Percentiles rank a stretch among this genome's conserved stretches.
phyloP scores from a whole-genome alignment of 495 filamentous ascomycete genomes.

The Podospora anserina region DNA sequence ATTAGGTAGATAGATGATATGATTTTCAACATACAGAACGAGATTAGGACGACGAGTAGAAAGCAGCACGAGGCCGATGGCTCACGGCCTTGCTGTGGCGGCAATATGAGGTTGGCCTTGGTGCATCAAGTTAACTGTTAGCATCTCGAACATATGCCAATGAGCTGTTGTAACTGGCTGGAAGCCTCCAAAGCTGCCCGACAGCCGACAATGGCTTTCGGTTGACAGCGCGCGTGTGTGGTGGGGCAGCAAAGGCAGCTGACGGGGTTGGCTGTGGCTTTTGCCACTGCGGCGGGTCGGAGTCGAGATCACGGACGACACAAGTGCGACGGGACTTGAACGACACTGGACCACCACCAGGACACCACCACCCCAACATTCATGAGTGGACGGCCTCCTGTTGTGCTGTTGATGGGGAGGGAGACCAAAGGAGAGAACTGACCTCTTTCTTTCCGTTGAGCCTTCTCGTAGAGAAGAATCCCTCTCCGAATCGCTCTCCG shows the following conservation, averaged over 20 bases:
- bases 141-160: slow-evolving; percentile 12
- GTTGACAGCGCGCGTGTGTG: slow-evolving; percentile 6
- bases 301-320: slow-evolving; percentile 16
- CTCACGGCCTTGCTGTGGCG: slow-evolving; percentile 33
- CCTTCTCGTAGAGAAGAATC: not conserved
- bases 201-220: not conserved
- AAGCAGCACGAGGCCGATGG: slow-evolving; percentile 25
- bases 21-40: not conserved
- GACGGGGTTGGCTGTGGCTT: slow-evolving; percentile 20
- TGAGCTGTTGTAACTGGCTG: slow-evolving; percentile 9
- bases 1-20: slow-evolving; percentile 2
- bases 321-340: not conserved
- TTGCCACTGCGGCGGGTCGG: slow-evolving; percentile 20
- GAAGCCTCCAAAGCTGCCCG: slow-evolving; percentile 14
- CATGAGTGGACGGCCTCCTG: not conserved
- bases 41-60: slow-evolving; percentile 12
- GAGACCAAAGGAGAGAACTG: not conserved
- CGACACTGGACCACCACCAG: not conserved
- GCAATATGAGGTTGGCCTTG: slow-evolving; percentile 17
- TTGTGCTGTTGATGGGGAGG: not conserved
- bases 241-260: slow-evolving; percentile 18
- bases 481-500: not conserved
- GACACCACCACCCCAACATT: no score
- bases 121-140: slow-evolving; percentile 9
- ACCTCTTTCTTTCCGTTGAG: not conserved